phyloP scores from a whole-genome alignment of 768 basidiomycete species.

The Naganishia vishniacii region DNA sequence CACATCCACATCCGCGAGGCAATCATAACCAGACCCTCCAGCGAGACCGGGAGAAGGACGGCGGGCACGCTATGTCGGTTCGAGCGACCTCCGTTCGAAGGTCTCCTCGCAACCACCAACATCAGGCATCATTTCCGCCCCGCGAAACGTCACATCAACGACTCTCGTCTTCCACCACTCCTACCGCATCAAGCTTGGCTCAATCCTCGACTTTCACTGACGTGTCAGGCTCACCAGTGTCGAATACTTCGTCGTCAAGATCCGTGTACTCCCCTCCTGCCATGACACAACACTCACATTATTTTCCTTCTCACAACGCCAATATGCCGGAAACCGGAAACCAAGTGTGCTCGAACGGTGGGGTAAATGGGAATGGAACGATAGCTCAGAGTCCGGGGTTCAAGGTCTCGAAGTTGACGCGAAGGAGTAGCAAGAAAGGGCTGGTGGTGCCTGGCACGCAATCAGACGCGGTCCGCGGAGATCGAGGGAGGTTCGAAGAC shows the following conservation, averaged over 20 bases:
- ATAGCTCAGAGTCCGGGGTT: slow-evolving; percentile 17
- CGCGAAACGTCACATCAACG: slow-evolving; percentile 3
- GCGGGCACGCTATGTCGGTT: background rate
- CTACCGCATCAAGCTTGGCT: background rate
- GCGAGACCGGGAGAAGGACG: background rate
- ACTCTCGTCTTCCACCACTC: slow-evolving; percentile 19
- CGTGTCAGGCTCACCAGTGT: slow-evolving; percentile 12
- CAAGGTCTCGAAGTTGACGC: slow-evolving; percentile 3
- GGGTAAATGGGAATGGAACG: background rate
- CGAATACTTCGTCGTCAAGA: slow-evolving; percentile 1
- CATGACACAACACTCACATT: slow-evolving; percentile 9
- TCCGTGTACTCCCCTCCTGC: slow-evolving; percentile 9
- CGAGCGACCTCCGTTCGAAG: slow-evolving; percentile 17
- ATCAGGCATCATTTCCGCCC: slow-evolving; percentile 12
- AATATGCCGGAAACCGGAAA: background rate
- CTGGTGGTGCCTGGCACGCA: background rate
- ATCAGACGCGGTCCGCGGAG: background rate
- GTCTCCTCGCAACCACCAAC: slow-evolving; percentile 25
- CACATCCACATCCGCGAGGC: too few relatives aligned
- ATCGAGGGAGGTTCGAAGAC: background rate
- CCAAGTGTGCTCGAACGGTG: background rate
- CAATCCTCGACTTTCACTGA: background rate
- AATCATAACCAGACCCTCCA: too few relatives aligned
- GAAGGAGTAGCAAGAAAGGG: slow-evolving; percentile 22
- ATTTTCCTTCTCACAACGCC: slow-evolving; percentile 17